phyloP scores from a whole-genome alignment of 1,284 basidiomycete genomes.

The Boletellus deceptivus region DNA sequence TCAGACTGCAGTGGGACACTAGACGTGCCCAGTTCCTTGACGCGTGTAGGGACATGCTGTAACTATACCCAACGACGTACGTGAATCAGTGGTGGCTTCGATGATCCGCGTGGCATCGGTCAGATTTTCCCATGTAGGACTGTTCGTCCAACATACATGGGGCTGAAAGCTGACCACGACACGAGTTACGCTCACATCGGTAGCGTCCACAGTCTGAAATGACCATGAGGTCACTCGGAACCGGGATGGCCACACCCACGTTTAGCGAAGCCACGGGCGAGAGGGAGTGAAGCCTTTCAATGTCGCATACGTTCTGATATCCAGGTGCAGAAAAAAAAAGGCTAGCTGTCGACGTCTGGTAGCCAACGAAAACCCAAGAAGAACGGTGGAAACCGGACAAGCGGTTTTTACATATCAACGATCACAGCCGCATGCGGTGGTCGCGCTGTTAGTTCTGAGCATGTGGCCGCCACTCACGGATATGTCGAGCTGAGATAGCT shows the following conservation, averaged over 20 bases:
- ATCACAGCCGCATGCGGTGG: constrained; percentile 52
- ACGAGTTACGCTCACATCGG: constrained; percentile 42
- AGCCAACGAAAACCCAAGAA: constrained; percentile 2
- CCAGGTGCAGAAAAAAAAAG: constrained; percentile 69
- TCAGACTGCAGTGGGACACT: constrained; percentile 8
- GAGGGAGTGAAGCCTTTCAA: constrained; percentile 58
- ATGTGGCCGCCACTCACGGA: constrained; percentile 49
- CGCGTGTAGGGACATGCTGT: no score
- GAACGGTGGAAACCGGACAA: constrained; percentile 20
- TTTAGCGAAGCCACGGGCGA: constrained; percentile 48
- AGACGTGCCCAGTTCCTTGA: background rate
- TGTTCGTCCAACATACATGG: constrained; percentile 23
- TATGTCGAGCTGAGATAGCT: constrained; percentile 52
- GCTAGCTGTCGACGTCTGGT: constrained; percentile 30
- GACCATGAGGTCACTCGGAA: constrained; percentile 49
- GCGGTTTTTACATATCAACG: constrained; percentile 80
- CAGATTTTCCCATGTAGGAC: constrained; percentile 62
- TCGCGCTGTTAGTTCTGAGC: constrained; percentile 49
- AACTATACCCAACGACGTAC: background rate
- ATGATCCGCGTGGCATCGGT: constrained; percentile 49
- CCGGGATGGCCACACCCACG: constrained; percentile 55
- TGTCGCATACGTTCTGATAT: constrained; percentile 52
- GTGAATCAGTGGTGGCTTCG: constrained; percentile 5
- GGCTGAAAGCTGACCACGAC: constrained; percentile 1
- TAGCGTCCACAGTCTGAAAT: constrained; percentile 55